Evolutionary conservation across 2,329 filamentous ascomycete genomes (phyloP).

Genomic region (Arthrobotrys conoides): DNA sequence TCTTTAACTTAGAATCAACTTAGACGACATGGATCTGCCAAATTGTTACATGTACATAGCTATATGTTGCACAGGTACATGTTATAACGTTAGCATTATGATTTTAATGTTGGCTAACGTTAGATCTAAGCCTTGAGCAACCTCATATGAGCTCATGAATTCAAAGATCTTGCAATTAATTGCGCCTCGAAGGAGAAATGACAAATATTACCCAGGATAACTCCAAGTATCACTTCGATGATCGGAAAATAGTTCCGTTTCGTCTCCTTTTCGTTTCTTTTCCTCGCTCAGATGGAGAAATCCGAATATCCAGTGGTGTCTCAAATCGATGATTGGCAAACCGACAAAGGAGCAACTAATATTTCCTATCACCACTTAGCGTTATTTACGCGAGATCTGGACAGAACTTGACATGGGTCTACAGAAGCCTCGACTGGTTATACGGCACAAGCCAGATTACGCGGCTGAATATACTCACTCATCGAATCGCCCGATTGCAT

Average conservation of each 20-base stretch:
- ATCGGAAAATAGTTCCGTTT: constrained; percentile 2
- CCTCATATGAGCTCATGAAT: background rate
- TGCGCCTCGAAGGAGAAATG: background rate
- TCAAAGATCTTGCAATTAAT: background rate
- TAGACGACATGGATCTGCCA: background rate
- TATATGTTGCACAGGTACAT: too few species aligned
- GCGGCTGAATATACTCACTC: background rate
- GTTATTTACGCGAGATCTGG: background rate
- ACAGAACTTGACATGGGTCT: background rate
- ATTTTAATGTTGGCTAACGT: background rate
- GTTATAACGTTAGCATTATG: too few species aligned
- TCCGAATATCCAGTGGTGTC: background rate
- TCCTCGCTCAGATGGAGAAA: background rate
- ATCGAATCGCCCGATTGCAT: background rate
- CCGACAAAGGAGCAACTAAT: background rate
- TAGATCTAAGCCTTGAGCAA: background rate
- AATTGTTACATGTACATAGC: too few species aligned
- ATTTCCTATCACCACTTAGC: background rate
- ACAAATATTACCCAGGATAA: background rate
- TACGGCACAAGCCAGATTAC: background rate
- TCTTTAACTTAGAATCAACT: too few species aligned
- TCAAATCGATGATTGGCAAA: background rate
- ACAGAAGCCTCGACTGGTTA: background rate
- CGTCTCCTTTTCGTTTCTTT: background rate
- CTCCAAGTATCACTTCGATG: background rate